These are phyloP conservation scores for Triadica sebifera DNA, from an alignment of 345 rosid species.

Conservation along the genomic window DNA sequence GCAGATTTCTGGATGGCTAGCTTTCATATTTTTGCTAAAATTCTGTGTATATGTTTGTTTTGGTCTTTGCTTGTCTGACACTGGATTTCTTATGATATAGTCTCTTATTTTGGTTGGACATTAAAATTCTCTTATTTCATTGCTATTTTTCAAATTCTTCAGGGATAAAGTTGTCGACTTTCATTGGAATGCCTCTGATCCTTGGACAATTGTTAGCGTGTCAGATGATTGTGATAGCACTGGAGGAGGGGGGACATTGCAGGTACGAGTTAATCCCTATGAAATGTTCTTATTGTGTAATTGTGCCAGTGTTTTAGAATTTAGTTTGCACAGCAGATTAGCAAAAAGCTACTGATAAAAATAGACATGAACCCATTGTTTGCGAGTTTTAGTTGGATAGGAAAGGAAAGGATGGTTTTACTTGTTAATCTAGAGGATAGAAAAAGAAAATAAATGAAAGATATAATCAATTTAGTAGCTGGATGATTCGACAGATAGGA, in stretches of 20 bases:
- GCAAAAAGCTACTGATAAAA: neutral
- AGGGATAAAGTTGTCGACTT: conserved; percentile 98
- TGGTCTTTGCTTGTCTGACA: neutral
- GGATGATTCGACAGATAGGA: neutral
- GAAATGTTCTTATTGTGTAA: neutral
- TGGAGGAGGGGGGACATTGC: conserved; percentile 95
- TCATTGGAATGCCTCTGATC: conserved; percentile 86
- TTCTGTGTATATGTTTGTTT: neutral
- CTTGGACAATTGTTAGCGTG: conserved; percentile 95
- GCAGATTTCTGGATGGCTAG: neutral
- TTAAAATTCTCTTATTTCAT: neutral
- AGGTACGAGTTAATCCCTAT: conserved; percentile 40
- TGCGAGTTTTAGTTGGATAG: neutral
- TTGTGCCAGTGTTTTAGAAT: neutral
- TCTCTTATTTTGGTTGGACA: neutral
- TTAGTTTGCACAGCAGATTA: neutral
- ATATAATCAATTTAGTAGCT: neutral
- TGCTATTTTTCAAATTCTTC: neutral
- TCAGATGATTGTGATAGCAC: conserved; percentile 94
- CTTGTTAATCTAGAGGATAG: neutral
- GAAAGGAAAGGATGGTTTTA: neutral
- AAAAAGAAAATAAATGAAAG: neutral
- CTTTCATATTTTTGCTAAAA: neutral
- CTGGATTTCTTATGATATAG: neutral
- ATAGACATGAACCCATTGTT: neutral